A percentile compares a stretch with the other conserved stretches of the same genome.
These are phyloP conservation scores for Scedosporium boydii DNA, from an alignment of 2,329 filamentous ascomycete genomes.

Conservation along the genomic window DNA sequence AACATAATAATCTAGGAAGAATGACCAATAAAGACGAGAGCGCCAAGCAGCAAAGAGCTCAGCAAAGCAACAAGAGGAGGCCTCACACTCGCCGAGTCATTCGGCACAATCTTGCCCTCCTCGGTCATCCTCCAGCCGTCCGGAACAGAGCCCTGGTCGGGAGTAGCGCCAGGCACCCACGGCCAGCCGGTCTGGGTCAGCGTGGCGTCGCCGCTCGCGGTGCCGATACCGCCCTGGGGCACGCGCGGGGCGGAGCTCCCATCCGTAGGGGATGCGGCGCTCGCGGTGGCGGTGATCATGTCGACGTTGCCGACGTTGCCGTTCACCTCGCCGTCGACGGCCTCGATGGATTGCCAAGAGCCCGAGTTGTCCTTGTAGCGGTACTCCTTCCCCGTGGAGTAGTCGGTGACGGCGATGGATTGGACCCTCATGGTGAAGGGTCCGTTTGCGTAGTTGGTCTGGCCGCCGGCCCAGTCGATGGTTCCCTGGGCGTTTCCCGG, in stretches of 20 bases:
- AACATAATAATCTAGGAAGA: neutral
- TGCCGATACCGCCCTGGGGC: constrained; percentile 59
- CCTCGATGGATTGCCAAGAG: constrained; percentile 70
- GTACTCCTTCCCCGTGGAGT: constrained; percentile 85
- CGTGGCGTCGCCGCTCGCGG: constrained; percentile 41
- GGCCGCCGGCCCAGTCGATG: constrained; percentile 79
- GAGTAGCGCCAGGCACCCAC: constrained; percentile 50
- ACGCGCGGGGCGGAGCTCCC: constrained; percentile 52
- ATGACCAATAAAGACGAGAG: constrained; percentile 6
- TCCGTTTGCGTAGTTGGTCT: constrained; percentile 72
- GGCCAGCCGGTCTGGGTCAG: constrained; percentile 55
- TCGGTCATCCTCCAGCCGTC: constrained; percentile 73
- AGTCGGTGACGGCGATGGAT: constrained; percentile 71
- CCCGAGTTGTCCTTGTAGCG: constrained; percentile 71
- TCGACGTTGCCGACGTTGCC: constrained; percentile 50
- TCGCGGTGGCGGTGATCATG: constrained; percentile 41
- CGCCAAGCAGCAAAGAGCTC: constrained; percentile 15
- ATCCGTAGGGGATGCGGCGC: constrained; percentile 54
- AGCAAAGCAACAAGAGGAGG: constrained; percentile 16
- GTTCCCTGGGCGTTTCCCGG: constrained; percentile 69
- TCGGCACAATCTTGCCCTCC: constrained; percentile 70
- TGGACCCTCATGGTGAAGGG: constrained; percentile 83
- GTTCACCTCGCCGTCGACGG: constrained; percentile 71
- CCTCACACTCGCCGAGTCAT: constrained; percentile 34
- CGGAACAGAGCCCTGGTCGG: constrained; percentile 52